Conservation (phyloP, 129 eudicot genomes). For the Dittrichia graveolens region DNA sequence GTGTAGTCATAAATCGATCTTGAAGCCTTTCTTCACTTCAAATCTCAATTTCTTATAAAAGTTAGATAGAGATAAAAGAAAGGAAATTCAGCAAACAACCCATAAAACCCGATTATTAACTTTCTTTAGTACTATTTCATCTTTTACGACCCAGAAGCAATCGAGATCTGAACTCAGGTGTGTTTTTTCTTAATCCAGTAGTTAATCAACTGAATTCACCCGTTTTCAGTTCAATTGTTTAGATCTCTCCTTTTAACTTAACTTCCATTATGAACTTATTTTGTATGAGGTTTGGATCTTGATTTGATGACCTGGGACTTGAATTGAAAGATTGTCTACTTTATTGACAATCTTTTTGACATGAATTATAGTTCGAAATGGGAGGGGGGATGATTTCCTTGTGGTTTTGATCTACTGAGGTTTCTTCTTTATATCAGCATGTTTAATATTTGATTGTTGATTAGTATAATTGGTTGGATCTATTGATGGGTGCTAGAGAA, state of each 20-base stretch:
- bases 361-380: slow-evolving; percentile 2
- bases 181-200: slow-evolving; percentile 16
- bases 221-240: slow-evolving; percentile 10
- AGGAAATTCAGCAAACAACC: slow-evolving; percentile 14
- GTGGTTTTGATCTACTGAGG: slow-evolving; percentile 29
- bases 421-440: neutral
- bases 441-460: neutral
- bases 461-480: slow-evolving; percentile 25
- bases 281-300: slow-evolving; percentile 23
- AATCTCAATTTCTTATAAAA: neutral
- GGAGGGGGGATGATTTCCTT: neutral
- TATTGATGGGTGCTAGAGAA: slow-evolving; percentile 13
- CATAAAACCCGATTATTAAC: slow-evolving; percentile 33
- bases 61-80: slow-evolving; percentile 25
- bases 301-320: slow-evolving; percentile 27
- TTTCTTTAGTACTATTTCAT: slow-evolving; percentile 31
- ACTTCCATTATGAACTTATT: neutral
- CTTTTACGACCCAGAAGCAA: slow-evolving; percentile 9
- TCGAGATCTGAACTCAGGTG: slow-evolving; percentile 43
- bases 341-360: slow-evolving; percentile 16
- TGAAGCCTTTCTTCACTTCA: slow-evolving; percentile 10
- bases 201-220: slow-evolving; percentile 2
- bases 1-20: neutral
- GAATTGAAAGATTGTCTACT: slow-evolving; percentile 15
- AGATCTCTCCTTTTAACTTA: slow-evolving; percentile 37